Base-by-base conservation (phyloP, 2,329 filamentous ascomycete species). In the Fusarium camptoceras region DNA sequence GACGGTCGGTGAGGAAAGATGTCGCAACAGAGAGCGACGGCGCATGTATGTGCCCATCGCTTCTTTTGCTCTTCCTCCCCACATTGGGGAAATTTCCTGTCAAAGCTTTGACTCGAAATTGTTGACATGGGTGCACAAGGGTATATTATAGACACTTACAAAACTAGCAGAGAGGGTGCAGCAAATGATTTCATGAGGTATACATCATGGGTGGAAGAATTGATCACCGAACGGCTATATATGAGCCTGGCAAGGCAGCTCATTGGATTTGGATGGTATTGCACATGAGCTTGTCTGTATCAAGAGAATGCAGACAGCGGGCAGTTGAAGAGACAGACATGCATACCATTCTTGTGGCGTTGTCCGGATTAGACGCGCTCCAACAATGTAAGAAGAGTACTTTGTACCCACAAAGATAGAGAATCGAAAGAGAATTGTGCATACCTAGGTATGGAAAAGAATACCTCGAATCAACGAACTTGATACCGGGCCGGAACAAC, bases 341-440 rank as follows among this genome's bases (percentile, higher is more conserved):
- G 48, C 41, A 49, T 31, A 22, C 20, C 34, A 59, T 68, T 50
- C 46, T 47, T 37, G 50, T 67, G 50, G 59, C 55, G 55, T 57
- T 49, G 24, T 47, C 31, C 56, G 49, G 50, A 39, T 46, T 54
- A 61, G 56, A 72, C 24, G 64, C 64, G 68, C 55, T 42, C 68
- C 68, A 71, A 65, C 51, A 64, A 71, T 20, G 42, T 37, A 22
- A 30, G 51, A 51, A 55, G 42, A 56, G 44, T 46, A 51, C 18
- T 20, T 24, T 51, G 24, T 41, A 27, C 34, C 34, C 34, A 43
- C 46, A 27, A 56, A 53, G 43, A 44, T 15, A 37, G 34, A 37
- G 34, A 37, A 37, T 37, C 18, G 34, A 37, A 37, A 37, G 34
- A 37, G 34, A 37, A 37, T 37, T 37, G 34, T 37, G 34, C 34